Conservation (phyloP, 768 basidiomycete species). For the Kwoniella mangroviensis region DNA sequence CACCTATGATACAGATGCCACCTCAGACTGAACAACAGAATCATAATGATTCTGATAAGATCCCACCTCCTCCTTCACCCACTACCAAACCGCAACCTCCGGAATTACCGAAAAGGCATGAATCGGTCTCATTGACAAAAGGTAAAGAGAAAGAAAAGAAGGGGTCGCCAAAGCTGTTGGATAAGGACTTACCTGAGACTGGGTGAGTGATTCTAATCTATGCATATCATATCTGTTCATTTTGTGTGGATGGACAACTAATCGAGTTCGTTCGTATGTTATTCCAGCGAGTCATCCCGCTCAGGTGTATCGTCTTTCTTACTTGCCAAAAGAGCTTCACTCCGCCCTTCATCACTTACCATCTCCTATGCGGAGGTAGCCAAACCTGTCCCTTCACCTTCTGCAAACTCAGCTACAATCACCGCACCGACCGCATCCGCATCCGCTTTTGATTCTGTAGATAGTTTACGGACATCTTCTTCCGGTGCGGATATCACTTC, state of each 20-base stretch:
- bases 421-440: conserved; percentile 12
- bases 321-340: conserved; percentile 42
- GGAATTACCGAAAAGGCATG: conserved; percentile 25
- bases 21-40: conserved; percentile 2
- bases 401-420: conserved; percentile 15
- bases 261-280: background rate
- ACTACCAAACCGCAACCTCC: conserved; percentile 28
- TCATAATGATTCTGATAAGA: conserved; percentile 7
- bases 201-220: background rate
- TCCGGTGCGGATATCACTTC: conserved; percentile 14
- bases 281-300: conserved; percentile 18
- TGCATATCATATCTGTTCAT: background rate
- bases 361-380: conserved; percentile 44
- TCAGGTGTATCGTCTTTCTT: conserved; percentile 34
- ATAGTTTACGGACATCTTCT: conserved; percentile 7
- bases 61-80: conserved; percentile 32
- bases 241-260: background rate
- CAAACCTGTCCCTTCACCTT: conserved; percentile 29
- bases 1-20: conserved; percentile 10
- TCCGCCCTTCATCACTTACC: conserved; percentile 47
- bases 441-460: conserved; percentile 14
- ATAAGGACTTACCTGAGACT: conserved; percentile 13
- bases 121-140: conserved; percentile 18
- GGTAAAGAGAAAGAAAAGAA: conserved; percentile 20
- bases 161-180: background rate